phyloP scores from a whole-genome alignment of 2,329 filamentous ascomycete species.

The Xylaria polymorpha region DNA sequence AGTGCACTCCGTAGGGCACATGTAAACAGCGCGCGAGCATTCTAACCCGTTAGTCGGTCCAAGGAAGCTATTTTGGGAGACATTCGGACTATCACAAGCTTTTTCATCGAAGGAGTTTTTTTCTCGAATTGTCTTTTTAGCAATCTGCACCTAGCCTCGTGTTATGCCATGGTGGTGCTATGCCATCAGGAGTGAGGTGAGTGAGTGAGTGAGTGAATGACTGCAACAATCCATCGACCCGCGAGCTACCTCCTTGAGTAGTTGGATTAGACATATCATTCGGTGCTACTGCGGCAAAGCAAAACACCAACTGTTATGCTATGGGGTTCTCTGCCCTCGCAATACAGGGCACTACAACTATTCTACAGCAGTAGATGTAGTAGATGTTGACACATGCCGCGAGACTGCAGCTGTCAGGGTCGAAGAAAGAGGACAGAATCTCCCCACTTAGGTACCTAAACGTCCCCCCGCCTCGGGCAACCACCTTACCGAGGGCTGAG shows the following conservation, averaged over 20 bases:
- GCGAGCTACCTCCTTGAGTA: not conserved
- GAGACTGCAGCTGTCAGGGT: constrained; percentile 8
- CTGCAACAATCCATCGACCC: constrained; percentile 28
- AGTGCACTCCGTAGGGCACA: constrained; percentile 16
- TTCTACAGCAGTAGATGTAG: not conserved
- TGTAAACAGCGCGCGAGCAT: constrained; percentile 14
- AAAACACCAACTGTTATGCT: not conserved
- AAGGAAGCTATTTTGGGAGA: constrained; percentile 32
- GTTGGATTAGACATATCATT: constrained; percentile 2
- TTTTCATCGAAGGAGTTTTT: constrained; percentile 1
- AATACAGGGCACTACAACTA: not conserved
- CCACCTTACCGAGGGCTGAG: constrained; percentile 29
- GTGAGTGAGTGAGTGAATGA: not conserved
- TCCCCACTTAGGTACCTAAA: not conserved
- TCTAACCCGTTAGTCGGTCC: not conserved
- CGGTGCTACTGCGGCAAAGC: constrained; percentile 12
- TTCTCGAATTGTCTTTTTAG: constrained; percentile 27
- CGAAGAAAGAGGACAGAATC: not conserved
- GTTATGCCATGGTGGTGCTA: constrained; percentile 1
- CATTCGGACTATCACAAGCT: constrained; percentile 14
- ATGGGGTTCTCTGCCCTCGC: not conserved
- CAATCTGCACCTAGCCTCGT: constrained; percentile 13
- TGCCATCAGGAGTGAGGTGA: too few species aligned
- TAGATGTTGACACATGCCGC: constrained; percentile 1
- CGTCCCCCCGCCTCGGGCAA: constrained; percentile 17